A percentile compares a stretch with the other conserved stretches of the same genome.
These are phyloP conservation scores for Dryas drummondii DNA, from an alignment of 306 rosid genomes.

Conservation along the genomic window DNA sequence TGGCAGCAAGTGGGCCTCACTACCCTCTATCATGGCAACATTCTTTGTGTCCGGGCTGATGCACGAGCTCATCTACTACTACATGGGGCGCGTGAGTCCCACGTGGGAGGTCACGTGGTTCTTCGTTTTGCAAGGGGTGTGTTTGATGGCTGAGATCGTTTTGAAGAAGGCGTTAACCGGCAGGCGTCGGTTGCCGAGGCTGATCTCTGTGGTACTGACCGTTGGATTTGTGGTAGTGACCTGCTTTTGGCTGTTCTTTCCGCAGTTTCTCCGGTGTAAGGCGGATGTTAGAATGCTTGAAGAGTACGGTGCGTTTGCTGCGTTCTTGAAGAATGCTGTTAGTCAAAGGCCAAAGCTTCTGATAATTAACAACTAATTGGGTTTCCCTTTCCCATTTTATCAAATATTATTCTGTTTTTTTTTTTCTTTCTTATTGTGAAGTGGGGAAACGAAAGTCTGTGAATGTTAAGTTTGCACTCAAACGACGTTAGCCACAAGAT, in stretches of 20 bases:
- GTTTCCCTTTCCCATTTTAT: too few relatives aligned
- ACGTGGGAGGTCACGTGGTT: slow-evolving; percentile 56
- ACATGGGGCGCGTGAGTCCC: slow-evolving; percentile 51
- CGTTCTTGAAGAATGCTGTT: slow-evolving; percentile 23
- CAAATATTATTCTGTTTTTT: too few relatives aligned
- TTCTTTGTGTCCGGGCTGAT: slow-evolving; percentile 58
- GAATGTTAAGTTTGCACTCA: too few relatives aligned
- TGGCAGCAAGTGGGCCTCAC: slow-evolving; percentile 41
- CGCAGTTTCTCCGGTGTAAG: slow-evolving; percentile 44
- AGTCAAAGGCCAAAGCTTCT: too few relatives aligned
- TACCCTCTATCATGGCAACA: slow-evolving; percentile 39
- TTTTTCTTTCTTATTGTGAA: too few relatives aligned
- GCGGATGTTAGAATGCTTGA: slow-evolving; percentile 41
- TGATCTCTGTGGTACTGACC: slow-evolving; percentile 41
- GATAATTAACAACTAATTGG: too few relatives aligned
- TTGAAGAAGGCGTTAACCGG: slow-evolving; percentile 38
- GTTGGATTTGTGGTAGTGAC: slow-evolving; percentile 48
- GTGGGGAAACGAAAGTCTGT: too few relatives aligned
- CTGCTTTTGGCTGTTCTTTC: slow-evolving; percentile 51
- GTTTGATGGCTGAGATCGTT: slow-evolving; percentile 44
- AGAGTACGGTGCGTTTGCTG: slow-evolving; percentile 49
- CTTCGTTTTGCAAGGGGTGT: slow-evolving; percentile 60
- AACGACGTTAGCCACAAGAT: too few relatives aligned
- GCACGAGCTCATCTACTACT: slow-evolving; percentile 64
- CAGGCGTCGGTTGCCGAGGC: slow-evolving; percentile 41